Evolutionary conservation across 192 early-diverging fungal species (phyloP), one percentile per base, ranked within the genome.

Genomic region (Entomortierella beljakovae): DNA sequence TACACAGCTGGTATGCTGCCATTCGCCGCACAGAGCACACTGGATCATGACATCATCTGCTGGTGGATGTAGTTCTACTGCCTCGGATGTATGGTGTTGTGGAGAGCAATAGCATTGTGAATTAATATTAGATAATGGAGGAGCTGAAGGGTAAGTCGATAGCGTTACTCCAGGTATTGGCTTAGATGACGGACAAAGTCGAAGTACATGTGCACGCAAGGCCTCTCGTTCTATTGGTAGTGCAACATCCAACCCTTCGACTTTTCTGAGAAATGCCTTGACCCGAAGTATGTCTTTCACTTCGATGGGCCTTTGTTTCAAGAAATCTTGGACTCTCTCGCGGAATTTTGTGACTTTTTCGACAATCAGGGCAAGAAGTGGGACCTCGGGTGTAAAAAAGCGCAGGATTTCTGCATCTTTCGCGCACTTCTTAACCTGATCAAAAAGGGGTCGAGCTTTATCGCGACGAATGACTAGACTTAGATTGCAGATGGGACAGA

Each of bases 1-100:
- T n/a, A 92, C 70, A 61, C 92, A 93, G 9, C 61, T 52, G 16
- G 75, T 68, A 55, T 93, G 92, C 67, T 89, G 88, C 92, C 89
- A 89, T 43, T 91, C 92, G 10, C 82, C 73, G 61, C 92, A 93
- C 9, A 71, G 33, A 51, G 87, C 89, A 56, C 92, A 93, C 59
- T 92, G 85, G 6, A 88, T 73, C 87, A 90, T 87, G 58, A 82
- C 56, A 13, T 73, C 86, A 18, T 61, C 54, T n/a, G 83, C 83
- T 6, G 25, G 23, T 11, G 6, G 18, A 16, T 20, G 52, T 43
- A 31, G 26, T 22, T 70, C 46, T 28, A 23, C 22, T 26, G 20
- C 43, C 1, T 28, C 38, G 1, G 28, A 33, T 18, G 54, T 6
- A 2, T n/a, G 9, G 13, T 53, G 51, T 26, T 25, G 57, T 54